Evolutionary conservation across 2,329 filamentous ascomycete species (phyloP), one percentile per base, ranked within the genome.

Genomic region (Gnomoniopsis sp.): DNA sequence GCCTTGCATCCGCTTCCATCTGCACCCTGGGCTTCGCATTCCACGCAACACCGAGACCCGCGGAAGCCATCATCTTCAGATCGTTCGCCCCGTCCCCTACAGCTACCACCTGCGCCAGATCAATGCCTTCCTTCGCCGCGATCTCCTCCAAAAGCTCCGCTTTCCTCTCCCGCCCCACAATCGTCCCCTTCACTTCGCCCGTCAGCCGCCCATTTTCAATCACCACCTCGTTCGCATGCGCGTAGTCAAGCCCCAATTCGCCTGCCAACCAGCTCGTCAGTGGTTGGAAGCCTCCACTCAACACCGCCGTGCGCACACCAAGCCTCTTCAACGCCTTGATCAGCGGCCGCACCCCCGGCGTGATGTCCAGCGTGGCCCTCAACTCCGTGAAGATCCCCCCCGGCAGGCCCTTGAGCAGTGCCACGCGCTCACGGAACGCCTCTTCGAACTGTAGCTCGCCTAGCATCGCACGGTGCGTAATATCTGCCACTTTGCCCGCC

Each of bases 401-500:
- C 0, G 90, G 86, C 8, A 97, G 86, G 34, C 93, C 93, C 66
- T 88, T 89, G 44, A 99, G 83, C 47, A 98, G 80, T 44, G 82
- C 82, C 30, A 96, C 91, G 21, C 95, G 84, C 71, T 90, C 90
- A 59, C 87, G 86, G 69, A 99, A 86, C 1, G 90, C 93, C 0
- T 85, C 84, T 54, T 93, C 87, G 66, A 99, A 99, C 72, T 97
- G 93, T 38, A 98, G 80, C 77, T 98, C 93, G 61, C 95, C 95
- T 65, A 93, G 88, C 95, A 99, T 99, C 38, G 95, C 93, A 36
- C 92, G 88, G 60, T 88, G 88, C 0, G 95, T 99, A 66, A 99
- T 98, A 67, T 88, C 86, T 11, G 91, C 89, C 43, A 99, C 93
- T 67, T 90, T 79, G 55, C 86, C 86, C 66, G 91, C 86, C n/a